These are phyloP conservation scores for Rhodotorula kratochvilovae DNA, from an alignment of 768 basidiomycete genomes.

Conservation along the genomic window DNA sequence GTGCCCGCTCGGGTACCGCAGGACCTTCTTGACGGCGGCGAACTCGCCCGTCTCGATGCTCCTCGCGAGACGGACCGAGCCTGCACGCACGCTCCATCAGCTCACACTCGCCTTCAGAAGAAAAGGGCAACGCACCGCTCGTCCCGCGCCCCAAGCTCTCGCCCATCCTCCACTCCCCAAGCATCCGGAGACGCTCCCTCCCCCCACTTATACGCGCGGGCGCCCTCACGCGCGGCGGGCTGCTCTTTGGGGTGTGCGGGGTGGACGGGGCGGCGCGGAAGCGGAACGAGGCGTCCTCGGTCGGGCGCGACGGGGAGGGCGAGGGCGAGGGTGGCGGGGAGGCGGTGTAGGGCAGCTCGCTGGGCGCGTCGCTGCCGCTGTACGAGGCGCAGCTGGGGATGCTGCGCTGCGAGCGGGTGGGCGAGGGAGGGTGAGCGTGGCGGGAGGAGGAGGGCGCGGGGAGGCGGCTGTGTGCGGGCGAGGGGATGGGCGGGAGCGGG, in stretches of 20 bases:
- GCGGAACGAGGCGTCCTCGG: conserved; percentile 10
- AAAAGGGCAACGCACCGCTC: conserved; percentile 11
- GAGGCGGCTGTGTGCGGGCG: not conserved
- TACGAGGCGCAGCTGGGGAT: too few relatives aligned
- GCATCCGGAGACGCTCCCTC: not conserved
- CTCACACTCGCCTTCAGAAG: not conserved
- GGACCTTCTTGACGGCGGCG: conserved; percentile 91
- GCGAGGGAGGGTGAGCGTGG: not conserved
- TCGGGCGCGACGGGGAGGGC: not conserved
- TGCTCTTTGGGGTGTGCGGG: too few relatives aligned
- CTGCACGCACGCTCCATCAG: conserved; percentile 49
- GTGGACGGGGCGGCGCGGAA: too few relatives aligned
- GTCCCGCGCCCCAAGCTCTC: conserved; percentile 21
- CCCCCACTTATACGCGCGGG: too few relatives aligned
- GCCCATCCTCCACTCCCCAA: conserved; percentile 31
- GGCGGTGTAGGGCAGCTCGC: too few relatives aligned
- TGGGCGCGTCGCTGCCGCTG: too few relatives aligned
- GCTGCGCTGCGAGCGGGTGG: not conserved
- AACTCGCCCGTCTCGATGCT: conserved; percentile 82
- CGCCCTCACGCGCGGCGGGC: too few relatives aligned
- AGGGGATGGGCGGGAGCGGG: not conserved
- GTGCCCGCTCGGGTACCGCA: conserved; percentile 53
- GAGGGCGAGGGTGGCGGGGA: not conserved
- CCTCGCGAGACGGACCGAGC: conserved; percentile 82
- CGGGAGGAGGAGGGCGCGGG: not conserved